Evolutionary conservation across 192 early-diverging fungal genomes (phyloP).

Genomic region (Backusella psychrophila): DNA sequence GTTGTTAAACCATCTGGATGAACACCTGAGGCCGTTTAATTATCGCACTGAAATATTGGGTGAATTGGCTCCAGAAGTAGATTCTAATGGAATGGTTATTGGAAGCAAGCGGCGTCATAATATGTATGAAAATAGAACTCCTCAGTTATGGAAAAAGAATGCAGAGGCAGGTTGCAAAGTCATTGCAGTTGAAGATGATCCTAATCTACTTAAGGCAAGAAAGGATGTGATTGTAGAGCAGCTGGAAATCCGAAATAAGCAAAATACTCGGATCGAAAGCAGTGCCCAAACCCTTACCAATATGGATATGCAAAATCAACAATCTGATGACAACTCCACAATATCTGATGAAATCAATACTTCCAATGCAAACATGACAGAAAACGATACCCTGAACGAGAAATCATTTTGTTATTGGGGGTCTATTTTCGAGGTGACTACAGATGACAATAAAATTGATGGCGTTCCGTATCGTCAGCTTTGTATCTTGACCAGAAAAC

Average conservation of each 20-base stretch:
- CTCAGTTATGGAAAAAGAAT: slow-evolving; percentile 37
- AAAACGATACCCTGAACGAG: neutral
- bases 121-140: slow-evolving; percentile 27
- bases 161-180: neutral
- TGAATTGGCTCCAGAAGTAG: slow-evolving; percentile 5
- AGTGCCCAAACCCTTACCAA: neutral
- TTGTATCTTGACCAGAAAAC: slow-evolving; percentile 41
- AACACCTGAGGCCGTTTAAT: slow-evolving; percentile 62
- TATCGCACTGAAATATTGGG: slow-evolving; percentile 22
- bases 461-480: slow-evolving; percentile 35
- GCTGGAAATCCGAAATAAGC: neutral
- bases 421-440: slow-evolving; percentile 22
- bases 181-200: neutral
- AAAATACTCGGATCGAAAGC: neutral
- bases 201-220: neutral
- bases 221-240: neutral
- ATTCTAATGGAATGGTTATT: slow-evolving; percentile 23
- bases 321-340: neutral
- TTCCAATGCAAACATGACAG: neutral
- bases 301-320: neutral
- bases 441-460: slow-evolving; percentile 7
- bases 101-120: slow-evolving; percentile 28
- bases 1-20: slow-evolving; percentile 62
- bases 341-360: neutral
- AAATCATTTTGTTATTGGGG: slow-evolving; percentile 20